Evolutionary conservation across 2,329 filamentous ascomycete species (phyloP).

Genomic region (Ceratocystis variospora): DNA sequence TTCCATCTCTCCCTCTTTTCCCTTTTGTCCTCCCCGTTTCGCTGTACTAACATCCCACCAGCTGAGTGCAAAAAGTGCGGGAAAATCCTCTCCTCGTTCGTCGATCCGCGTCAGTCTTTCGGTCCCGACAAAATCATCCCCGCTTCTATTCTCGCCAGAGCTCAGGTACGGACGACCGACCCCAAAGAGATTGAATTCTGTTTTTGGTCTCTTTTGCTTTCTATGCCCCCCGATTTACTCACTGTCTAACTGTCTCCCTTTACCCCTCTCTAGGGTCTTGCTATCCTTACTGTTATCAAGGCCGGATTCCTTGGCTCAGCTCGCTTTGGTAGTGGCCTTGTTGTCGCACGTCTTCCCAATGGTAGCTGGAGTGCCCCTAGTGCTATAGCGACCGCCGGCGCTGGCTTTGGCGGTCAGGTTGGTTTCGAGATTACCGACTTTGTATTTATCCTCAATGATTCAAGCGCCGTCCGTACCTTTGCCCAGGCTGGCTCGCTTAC

Average conservation of each 20-base stretch:
- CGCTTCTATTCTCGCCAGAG: conserved; percentile 72
- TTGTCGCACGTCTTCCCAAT: conserved; percentile 64
- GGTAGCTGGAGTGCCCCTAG: conserved; percentile 70
- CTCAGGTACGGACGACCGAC: conserved; percentile 57
- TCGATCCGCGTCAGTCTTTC: conserved; percentile 85
- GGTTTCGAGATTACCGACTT: conserved; percentile 85
- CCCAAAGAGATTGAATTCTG: neutral
- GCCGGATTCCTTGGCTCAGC: conserved; percentile 74
- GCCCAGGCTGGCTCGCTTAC: conserved; percentile 84
- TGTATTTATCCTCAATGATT: conserved; percentile 95
- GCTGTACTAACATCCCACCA: conserved; percentile 29
- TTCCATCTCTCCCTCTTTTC: conserved; percentile 22
- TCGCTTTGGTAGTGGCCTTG: conserved; percentile 68
- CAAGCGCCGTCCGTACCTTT: conserved; percentile 79
- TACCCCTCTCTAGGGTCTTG: conserved; percentile 45
- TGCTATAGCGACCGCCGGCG: conserved; percentile 67
- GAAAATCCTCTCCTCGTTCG: conserved; percentile 87
- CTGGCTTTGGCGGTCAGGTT: conserved; percentile 73
- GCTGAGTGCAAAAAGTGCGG: conserved; percentile 96
- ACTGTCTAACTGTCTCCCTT: neutral
- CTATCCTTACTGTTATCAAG: conserved; percentile 75
- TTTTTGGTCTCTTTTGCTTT: neutral
- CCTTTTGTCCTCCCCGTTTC: neutral
- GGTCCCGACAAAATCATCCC: conserved; percentile 96
- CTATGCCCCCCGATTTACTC: neutral